phyloP scores from a whole-genome alignment of 805 yeast species.

The Kazachstania kunashirensis region DNA sequence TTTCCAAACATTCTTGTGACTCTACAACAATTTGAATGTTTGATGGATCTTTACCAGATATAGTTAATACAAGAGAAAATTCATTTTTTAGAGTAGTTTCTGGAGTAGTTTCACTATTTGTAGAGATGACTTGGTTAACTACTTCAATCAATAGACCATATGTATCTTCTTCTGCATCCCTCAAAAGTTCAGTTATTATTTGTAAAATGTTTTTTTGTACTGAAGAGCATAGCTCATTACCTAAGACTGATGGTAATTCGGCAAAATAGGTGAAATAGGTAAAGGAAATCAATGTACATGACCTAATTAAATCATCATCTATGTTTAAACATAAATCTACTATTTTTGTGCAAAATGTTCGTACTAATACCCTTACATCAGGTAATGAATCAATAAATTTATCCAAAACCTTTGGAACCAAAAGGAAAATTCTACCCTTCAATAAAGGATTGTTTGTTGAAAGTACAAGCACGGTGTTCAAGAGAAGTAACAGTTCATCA shows the following conservation, averaged over 20 bases:
- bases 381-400: constrained; percentile 36
- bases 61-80: constrained; percentile 47
- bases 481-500: constrained; percentile 6
- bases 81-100: constrained; percentile 26
- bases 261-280: constrained; percentile 40
- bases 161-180: constrained; percentile 71
- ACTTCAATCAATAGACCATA: constrained; percentile 65
- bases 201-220: constrained; percentile 24
- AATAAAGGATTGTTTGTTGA: constrained; percentile 31
- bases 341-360: constrained; percentile 17
- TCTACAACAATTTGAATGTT: constrained; percentile 62
- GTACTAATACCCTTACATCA: constrained; percentile 27
- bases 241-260: constrained; percentile 23
- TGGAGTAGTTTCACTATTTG: constrained; percentile 23
- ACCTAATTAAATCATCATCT: constrained; percentile 25
- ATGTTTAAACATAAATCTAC: constrained; percentile 20
- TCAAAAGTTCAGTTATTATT: constrained; percentile 38
- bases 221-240: constrained; percentile 11
- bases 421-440: constrained; percentile 39
- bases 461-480: too few relatives aligned
- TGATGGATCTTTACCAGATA: constrained; percentile 65
- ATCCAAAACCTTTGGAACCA: constrained; percentile 49
- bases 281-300: constrained; percentile 39
- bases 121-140: constrained; percentile 37
- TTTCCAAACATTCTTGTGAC: constrained; percentile 58